Evolutionary conservation across 2,329 filamentous ascomycete genomes (phyloP).

Genomic region (Annulohypoxylon truncatum): DNA sequence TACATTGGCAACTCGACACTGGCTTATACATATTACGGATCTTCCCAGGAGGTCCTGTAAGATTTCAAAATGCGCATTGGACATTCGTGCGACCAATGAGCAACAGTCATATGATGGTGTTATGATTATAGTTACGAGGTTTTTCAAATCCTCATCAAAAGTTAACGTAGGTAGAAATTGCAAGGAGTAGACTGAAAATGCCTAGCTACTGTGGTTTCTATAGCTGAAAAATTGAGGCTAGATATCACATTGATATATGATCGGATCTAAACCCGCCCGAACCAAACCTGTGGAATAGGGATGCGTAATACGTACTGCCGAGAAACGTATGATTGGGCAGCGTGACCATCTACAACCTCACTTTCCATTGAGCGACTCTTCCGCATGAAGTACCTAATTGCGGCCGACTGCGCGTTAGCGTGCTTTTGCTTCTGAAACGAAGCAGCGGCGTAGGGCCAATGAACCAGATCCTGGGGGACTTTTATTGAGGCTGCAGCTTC

Average conservation of each 20-base stretch:
- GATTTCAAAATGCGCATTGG: neutral
- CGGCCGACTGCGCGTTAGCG: conserved; percentile 31
- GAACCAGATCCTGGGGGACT: conserved; percentile 20
- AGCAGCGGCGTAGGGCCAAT: conserved; percentile 21
- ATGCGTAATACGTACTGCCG: neutral
- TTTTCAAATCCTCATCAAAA: neutral
- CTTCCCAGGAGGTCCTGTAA: neutral
- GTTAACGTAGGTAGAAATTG: neutral
- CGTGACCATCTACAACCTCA: neutral
- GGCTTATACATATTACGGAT: neutral
- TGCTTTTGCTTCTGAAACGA: conserved; percentile 14
- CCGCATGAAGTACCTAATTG: conserved; percentile 1
- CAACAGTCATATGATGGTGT: neutral
- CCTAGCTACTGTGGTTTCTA: neutral
- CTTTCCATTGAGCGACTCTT: conserved; percentile 12
- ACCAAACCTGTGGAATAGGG: neutral
- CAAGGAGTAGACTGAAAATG: neutral
- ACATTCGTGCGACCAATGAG: neutral
- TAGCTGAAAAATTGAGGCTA: neutral
- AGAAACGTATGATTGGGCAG: too few relatives aligned
- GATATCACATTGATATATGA: neutral
- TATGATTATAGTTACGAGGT: neutral
- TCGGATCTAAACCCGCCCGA: neutral
- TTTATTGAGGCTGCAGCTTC: conserved; percentile 25
- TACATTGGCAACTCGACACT: neutral